These are phyloP conservation scores for Mycocentrospora acerina DNA, from an alignment of 2,329 filamentous ascomycete genomes.

Conservation along the genomic window DNA sequence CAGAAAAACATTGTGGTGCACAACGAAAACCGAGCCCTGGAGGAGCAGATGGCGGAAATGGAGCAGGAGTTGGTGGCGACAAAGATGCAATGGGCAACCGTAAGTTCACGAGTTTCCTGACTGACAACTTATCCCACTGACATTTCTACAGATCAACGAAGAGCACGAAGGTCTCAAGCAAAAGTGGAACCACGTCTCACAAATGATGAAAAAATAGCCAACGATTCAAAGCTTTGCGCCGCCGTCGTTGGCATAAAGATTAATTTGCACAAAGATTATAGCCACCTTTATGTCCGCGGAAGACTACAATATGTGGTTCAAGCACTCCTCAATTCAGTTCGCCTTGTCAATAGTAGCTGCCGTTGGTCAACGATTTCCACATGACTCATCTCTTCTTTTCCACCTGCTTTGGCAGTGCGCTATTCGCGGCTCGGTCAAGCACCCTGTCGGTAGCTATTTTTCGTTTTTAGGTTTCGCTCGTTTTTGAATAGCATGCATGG, in stretches of 20 bases:
- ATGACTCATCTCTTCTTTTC: background rate
- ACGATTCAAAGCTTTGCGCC: conserved; percentile 9
- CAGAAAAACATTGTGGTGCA: conserved; percentile 90
- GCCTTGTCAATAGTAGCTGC: conserved; percentile 34
- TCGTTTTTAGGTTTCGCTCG: conserved; percentile 12
- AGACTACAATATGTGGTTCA: conserved; percentile 22
- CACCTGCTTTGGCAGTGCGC: conserved; percentile 7
- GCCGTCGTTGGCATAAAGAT: conserved; percentile 22
- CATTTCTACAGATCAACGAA: conserved; percentile 44
- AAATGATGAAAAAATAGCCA: conserved; percentile 44
- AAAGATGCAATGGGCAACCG: conserved; percentile 95
- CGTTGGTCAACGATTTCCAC: background rate
- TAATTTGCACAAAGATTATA: conserved; percentile 23
- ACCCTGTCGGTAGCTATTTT: conserved; percentile 8
- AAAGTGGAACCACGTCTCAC: conserved; percentile 50
- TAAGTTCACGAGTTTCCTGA: conserved; percentile 51
- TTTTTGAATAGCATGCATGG: conserved; percentile 17
- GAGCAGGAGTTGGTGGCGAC: conserved; percentile 89
- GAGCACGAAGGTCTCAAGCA: conserved; percentile 52
- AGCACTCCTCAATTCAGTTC: conserved; percentile 29
- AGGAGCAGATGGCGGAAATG: conserved; percentile 88
- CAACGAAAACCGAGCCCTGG: conserved; percentile 83
- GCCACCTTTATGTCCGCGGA: conserved; percentile 19
- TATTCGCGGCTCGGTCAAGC: conserved; percentile 21
- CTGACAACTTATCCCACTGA: conserved; percentile 14